These are phyloP conservation scores for Trichothecium sympodiale DNA, from an alignment of 2,329 filamentous ascomycete species.

Conservation along the genomic window DNA sequence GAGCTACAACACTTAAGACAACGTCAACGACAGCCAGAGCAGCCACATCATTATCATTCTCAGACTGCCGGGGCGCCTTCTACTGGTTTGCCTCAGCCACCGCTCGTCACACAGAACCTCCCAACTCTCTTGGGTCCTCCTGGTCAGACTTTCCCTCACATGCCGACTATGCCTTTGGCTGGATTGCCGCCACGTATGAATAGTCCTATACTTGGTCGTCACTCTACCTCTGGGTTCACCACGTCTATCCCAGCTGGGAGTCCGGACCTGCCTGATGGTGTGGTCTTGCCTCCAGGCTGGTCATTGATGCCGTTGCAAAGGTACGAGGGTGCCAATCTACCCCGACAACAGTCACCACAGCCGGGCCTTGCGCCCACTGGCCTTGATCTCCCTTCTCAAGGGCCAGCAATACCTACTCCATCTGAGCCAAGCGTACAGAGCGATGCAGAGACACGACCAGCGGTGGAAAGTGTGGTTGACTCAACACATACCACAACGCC, in stretches of 20 bases:
- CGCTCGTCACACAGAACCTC: slow-evolving; percentile 6
- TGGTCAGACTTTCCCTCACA: slow-evolving; percentile 5
- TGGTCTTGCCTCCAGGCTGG: slow-evolving; percentile 56
- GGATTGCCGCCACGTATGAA: slow-evolving; percentile 22
- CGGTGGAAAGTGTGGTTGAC: background rate
- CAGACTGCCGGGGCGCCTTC: slow-evolving; percentile 7
- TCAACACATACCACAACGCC: background rate
- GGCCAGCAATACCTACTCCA: slow-evolving; percentile 3
- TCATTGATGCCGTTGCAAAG: slow-evolving; percentile 51
- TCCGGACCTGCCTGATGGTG: slow-evolving; percentile 49
- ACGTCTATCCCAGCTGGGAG: slow-evolving; percentile 48
- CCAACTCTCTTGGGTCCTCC: slow-evolving; percentile 4
- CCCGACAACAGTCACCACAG: slow-evolving; percentile 10
- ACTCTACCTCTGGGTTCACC: slow-evolving; percentile 32
- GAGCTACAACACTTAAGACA: slow-evolving; percentile 58
- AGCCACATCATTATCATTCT: background rate
- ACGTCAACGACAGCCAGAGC: slow-evolving; percentile 24
- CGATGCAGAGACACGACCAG: background rate
- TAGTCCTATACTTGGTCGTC: slow-evolving; percentile 33
- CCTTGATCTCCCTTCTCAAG: slow-evolving; percentile 5
- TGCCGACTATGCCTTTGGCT: slow-evolving; percentile 12
- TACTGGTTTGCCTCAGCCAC: slow-evolving; percentile 8
- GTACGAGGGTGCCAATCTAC: slow-evolving; percentile 27
- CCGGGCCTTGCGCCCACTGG: slow-evolving; percentile 9
- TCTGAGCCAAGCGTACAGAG: background rate